These are phyloP conservation scores for Dictyostelium purpureum DNA, from an alignment of 78 protist species.

Conservation along the genomic window DNA sequence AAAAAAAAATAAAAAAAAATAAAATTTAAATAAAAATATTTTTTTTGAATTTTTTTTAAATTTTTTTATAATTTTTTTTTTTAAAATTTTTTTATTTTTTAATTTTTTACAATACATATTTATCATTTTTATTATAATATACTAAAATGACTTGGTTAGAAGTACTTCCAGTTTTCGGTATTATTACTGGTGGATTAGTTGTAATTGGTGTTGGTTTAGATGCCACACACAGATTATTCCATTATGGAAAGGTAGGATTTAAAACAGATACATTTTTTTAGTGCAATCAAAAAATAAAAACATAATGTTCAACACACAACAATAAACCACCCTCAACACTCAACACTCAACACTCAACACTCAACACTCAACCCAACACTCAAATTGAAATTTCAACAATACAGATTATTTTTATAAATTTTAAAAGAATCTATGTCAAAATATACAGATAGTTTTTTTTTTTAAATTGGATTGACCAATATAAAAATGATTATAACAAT, in stretches of 20 bases:
- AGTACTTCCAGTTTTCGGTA: constrained; percentile 33
- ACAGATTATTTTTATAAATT: no score
- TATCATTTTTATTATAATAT: neutral
- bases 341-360: no score
- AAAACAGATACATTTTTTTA: neutral
- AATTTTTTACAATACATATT: neutral
- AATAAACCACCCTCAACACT: no score
- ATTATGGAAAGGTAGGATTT: constrained; percentile 48
- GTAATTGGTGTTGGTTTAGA: constrained; percentile 61
- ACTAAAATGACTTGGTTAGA: constrained; percentile 59
- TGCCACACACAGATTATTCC: constrained; percentile 31
- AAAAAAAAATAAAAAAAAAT: neutral
- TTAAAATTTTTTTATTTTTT: neutral
- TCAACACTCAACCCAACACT: no score
- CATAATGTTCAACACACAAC: no score
- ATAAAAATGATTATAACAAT: no score
- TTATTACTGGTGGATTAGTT: constrained; percentile 27
- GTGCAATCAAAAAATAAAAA: no score
- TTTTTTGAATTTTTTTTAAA: neutral
- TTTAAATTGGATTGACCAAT: no score
- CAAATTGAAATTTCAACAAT: no score
- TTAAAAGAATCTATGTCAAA: no score
- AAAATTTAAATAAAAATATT: no score
- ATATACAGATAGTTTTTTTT: no score
- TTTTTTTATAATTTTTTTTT: neutral